Conservation (phyloP, 352 stramenopile species). For the Phytophthora boehmeriae region DNA sequence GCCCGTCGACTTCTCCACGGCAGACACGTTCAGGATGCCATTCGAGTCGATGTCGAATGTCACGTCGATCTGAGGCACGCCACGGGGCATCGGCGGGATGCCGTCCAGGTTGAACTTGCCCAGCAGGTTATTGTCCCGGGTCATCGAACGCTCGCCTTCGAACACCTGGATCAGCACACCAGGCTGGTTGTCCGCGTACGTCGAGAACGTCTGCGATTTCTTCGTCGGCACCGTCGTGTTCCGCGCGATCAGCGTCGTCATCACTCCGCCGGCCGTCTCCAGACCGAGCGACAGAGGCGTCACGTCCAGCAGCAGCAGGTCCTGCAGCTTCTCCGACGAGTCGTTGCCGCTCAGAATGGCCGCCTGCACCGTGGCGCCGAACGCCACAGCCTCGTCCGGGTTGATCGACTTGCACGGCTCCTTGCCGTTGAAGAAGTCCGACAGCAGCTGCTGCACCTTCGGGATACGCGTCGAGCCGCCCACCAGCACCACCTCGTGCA, state of each 20-base stretch:
- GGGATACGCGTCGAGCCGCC: slow-evolving; percentile 82
- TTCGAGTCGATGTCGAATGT: slow-evolving; percentile 92
- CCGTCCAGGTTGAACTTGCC: slow-evolving; percentile 89
- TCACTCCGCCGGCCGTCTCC: slow-evolving; percentile 87
- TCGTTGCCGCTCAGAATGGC: slow-evolving; percentile 69
- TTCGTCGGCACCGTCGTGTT: slow-evolving; percentile 90
- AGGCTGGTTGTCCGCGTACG: slow-evolving; percentile 87
- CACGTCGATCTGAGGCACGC: slow-evolving; percentile 90
- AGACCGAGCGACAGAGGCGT: slow-evolving; percentile 86
- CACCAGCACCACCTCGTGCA: slow-evolving; percentile 84
- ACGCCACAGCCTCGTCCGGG: slow-evolving; percentile 81
- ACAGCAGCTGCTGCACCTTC: slow-evolving; percentile 67
- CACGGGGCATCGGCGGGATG: slow-evolving; percentile 88
- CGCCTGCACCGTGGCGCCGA: slow-evolving; percentile 77
- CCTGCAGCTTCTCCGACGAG: slow-evolving; percentile 85
- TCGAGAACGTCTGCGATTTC: slow-evolving; percentile 90
- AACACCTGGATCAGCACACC: slow-evolving; percentile 90
- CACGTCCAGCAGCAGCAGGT: slow-evolving; percentile 90
- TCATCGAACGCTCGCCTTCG: slow-evolving; percentile 95
- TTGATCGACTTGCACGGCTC: slow-evolving; percentile 84
- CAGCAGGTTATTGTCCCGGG: slow-evolving; percentile 91
- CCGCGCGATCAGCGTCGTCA: slow-evolving; percentile 89
- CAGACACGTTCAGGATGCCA: slow-evolving; percentile 95
- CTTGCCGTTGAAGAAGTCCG: slow-evolving; percentile 71
- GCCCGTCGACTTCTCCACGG: slow-evolving; percentile 94